Evolutionary conservation across 208 protist genomes (phyloP), one percentile per base, ranked within the genome.

Genomic region (Herpetomonas tarakana): DNA sequence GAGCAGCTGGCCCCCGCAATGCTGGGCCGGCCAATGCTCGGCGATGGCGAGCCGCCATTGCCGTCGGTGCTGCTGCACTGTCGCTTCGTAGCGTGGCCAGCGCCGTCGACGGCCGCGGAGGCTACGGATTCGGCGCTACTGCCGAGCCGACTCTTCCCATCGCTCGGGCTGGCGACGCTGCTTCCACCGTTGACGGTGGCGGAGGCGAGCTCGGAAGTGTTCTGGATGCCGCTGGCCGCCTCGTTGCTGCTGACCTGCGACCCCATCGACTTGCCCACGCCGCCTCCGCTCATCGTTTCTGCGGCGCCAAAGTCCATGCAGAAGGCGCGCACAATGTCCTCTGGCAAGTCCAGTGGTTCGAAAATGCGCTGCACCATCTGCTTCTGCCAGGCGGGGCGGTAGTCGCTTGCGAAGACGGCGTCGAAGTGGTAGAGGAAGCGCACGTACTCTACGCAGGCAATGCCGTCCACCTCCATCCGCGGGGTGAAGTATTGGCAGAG

Each of bases 391-490:
- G 63, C 72, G 2, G 68, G 68, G 0, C 76, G 69, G 58, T 71
- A 86, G 30, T 74, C 60, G 2, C 63, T 30, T 28, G 73, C 76
- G 52, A 88, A 90, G 44, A 54, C 58, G 19, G 65, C 57, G 29
- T 85, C 80, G 51, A 90, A 88, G 67, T 83, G 73, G 0, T 64
- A 54, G 6, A 96, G 66, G 56, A 93, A 96, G 21, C 68, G 65
- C n/a, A 81, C 79, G 60, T 93, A 96, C 62, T 84, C 70, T n/a
- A 96, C 77, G 21, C 65, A 78, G 19, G 81, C 74, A 27, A 88
- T 79, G 47, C 75, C 86, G 57, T 84, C 70, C 24, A 86, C 62
- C 38, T 78, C 69, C 14, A 81, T 51, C n/a, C 71, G 67, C 21
- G 77, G 74, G 2, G 64, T 58, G 21, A 96, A 55, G 58, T 83